Evolutionary conservation across 805 yeast genomes (phyloP), one percentile per base, ranked within the genome.

Genomic region (Komagataella pastoris): DNA sequence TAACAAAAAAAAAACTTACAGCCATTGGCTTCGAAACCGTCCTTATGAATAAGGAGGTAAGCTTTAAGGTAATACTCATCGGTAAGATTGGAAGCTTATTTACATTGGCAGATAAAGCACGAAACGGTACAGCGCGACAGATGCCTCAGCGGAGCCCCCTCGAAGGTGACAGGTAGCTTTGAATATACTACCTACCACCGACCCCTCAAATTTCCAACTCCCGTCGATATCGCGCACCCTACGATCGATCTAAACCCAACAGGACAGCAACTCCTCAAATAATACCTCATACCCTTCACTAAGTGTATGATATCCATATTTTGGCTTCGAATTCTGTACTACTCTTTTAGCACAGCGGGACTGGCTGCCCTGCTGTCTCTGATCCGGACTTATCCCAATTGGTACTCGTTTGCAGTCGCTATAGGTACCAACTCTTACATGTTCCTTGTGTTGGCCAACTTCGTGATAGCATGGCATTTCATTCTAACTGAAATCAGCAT

Each of bases 1-100:
- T 43, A 45, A 48, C 50, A 44, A 10, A 8, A 30, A 3, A 2
- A 6, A 14, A 7, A 65, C 73, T 50, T 57, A 70, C 74, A 3
- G 91, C 88, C 30, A 87, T 74, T 1, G 96, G 96, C 62, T 84
- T 86, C 44, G 95, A 83, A 47, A 87, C 70, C 44, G 91, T 87
- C 55, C 90, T 67, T 6, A 86, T 77, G 51, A 85, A 72, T 51
- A 87, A 73, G 21, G 90, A 76, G 8, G 88, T 79, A 57, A 87
- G 67, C 62, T 87, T 87, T 49, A 86, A 72, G 7, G 90, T 88
- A 44, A 87, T 75, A 23, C 85, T 79, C 68, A 91, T 85, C 93
- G 86, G 85, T 23, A 30, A 30, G 40, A 30, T 4, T 14, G 40
- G 40, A 30, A 8, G 40, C 40, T 8, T 30, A 30, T 30, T 30